Evolutionary conservation across 805 yeast genomes (phyloP), one percentile per base, ranked within the genome.

Genomic region (Schizosaccharomyces cryophilus): DNA sequence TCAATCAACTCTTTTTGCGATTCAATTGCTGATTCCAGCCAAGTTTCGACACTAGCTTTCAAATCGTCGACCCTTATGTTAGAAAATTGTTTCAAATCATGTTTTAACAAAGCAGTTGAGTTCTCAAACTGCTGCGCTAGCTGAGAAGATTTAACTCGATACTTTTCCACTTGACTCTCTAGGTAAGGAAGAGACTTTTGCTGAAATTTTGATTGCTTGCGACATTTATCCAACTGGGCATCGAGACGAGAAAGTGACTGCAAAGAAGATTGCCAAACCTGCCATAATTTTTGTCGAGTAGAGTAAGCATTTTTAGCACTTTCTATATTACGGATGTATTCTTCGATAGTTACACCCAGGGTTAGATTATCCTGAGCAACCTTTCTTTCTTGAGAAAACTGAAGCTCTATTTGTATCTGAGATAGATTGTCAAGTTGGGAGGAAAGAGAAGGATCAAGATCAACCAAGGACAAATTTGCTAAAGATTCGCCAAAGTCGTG

Each of bases 11-110:
- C 96, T 72, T 93, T 93, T 71, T 93, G 98, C 40, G 88, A 78
- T 71, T 93, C 98, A 61, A 89, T 85, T 29, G 93, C 79, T 61
- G 93, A 81, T 70, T 93, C 97, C 69, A 94, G 78, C 67, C 82
- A 89, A 13, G 90, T 83, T 71, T 93, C 98, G 61, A 90, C 85
- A 64, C 88, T 80, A 67, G 85, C 85, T 68, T 95, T 79, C 71
- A 90, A 87, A 66, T 89, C 97, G 47, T 79, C 81, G 42, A 87
- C 78, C 66, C 83, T 85, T 62, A 84, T 90, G 55, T 75, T 73
- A 68, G 87, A 95, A 68, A 89, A 87, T 17, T 70, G 68, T 19
- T 74, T 77, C 31, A 90, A 71, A 66, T 93, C 95, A 51, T 70
- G 69, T 68, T 80, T 84, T 61, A 90, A 85, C 3, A 78, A 79